These are phyloP conservation scores for Teunomyces barrocoloradensis DNA, from an alignment of 805 yeast species.

Conservation along the genomic window DNA sequence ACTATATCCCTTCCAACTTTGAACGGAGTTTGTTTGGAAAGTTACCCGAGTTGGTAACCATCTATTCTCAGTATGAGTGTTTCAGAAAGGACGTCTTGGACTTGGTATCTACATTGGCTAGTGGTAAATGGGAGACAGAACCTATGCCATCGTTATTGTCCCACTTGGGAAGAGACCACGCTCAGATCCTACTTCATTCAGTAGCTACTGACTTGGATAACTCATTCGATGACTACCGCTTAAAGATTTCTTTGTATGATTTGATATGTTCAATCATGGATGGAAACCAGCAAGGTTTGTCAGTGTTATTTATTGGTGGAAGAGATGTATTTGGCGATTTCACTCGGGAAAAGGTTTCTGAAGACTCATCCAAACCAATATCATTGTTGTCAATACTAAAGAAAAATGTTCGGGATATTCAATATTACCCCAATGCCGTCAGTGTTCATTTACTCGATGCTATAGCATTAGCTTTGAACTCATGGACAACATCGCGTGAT, in stretches of 20 bases:
- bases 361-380: constrained; percentile 12
- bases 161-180: constrained; percentile 65
- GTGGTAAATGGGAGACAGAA: constrained; percentile 53
- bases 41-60: constrained; percentile 54
- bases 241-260: constrained; percentile 56
- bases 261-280: constrained; percentile 67
- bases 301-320: constrained; percentile 66
- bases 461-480: constrained; percentile 68
- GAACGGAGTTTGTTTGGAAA: constrained; percentile 59
- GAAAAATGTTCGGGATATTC: constrained; percentile 49
- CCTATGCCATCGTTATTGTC: constrained; percentile 78
- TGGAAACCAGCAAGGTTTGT: constrained; percentile 75
- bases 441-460: constrained; percentile 70
- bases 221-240: constrained; percentile 49
- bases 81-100: constrained; percentile 53
- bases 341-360: constrained; percentile 16
- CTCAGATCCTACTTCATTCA: constrained; percentile 58
- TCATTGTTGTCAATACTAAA: constrained; percentile 59
- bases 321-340: constrained; percentile 44
- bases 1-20: constrained; percentile 56
- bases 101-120: constrained; percentile 56
- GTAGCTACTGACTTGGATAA: constrained; percentile 60
- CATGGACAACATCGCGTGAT: constrained; percentile 68
- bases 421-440: constrained; percentile 58
- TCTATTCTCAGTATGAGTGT: constrained; percentile 49